These are phyloP conservation scores for Xylaria hypoxylon DNA, from an alignment of 2,329 filamentous ascomycete species.

Conservation along the genomic window DNA sequence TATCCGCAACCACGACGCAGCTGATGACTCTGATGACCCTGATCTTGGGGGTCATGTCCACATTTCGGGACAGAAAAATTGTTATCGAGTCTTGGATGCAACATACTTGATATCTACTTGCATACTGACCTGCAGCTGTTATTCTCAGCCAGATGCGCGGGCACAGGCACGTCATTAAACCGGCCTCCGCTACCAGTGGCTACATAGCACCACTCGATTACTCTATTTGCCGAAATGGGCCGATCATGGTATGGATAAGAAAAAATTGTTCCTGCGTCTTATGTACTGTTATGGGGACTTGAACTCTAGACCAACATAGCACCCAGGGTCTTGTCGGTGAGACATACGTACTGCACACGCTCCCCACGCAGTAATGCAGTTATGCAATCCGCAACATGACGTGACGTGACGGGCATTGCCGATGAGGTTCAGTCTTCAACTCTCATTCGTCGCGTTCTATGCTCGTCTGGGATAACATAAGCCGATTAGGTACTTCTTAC, in stretches of 20 bases:
- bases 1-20: constrained; percentile 20
- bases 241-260: constrained; percentile 15
- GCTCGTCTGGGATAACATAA: too few relatives aligned
- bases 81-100: background rate
- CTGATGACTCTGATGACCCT: background rate
- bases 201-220: constrained; percentile 25
- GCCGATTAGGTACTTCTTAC: too few relatives aligned
- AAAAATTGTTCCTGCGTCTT: background rate
- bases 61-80: background rate
- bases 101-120: background rate
- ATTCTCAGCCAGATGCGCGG: background rate
- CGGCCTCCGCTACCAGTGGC: background rate
- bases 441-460: background rate
- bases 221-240: constrained; percentile 8
- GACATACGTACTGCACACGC: background rate
- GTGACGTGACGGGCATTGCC: constrained; percentile 20
- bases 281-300: background rate
- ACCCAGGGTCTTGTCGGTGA: background rate
- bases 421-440: constrained; percentile 1
- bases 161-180: constrained; percentile 19
- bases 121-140: background rate
- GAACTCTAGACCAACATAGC: background rate
- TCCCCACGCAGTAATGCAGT: constrained; percentile 1
- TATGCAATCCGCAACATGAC: constrained; percentile 16
- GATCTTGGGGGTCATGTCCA: background rate